Conservation (phyloP, 805 yeast species). For the Barnettozyma sucrosica region DNA sequence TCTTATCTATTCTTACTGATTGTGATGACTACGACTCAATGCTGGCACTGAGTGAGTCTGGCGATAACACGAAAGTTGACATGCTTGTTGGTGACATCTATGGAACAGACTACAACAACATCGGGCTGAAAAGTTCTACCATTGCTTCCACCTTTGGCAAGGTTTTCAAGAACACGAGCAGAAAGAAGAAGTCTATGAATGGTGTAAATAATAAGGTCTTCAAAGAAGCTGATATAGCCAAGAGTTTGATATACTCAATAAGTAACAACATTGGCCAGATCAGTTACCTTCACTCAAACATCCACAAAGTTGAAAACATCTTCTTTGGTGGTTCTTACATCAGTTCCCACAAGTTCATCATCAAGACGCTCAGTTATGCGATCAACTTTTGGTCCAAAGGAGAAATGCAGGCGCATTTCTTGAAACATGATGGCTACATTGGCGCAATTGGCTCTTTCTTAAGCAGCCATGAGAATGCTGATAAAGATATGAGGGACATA, state of each 20-base stretch:
- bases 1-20: slow-evolving; percentile 78
- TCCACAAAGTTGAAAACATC: slow-evolving; percentile 74
- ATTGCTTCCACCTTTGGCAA: slow-evolving; percentile 94
- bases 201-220: slow-evolving; percentile 23
- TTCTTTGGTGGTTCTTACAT: slow-evolving; percentile 97
- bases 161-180: slow-evolving; percentile 59
- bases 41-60: slow-evolving; percentile 83
- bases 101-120: slow-evolving; percentile 80
- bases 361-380: slow-evolving; percentile 89
- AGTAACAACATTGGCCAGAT: slow-evolving; percentile 96
- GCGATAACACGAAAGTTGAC: slow-evolving; percentile 91
- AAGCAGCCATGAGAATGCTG: slow-evolving; percentile 29
- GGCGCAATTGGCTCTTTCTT: slow-evolving; percentile 96
- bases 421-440: slow-evolving; percentile 92
- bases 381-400: slow-evolving; percentile 95
- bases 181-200: slow-evolving; percentile 19
- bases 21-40: slow-evolving; percentile 89
- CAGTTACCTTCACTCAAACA: slow-evolving; percentile 88
- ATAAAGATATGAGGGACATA: not conserved
- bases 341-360: slow-evolving; percentile 91
- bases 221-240: slow-evolving; percentile 63
- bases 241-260: slow-evolving; percentile 80
- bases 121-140: slow-evolving; percentile 83
- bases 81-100: slow-evolving; percentile 95
- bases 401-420: slow-evolving; percentile 83